These are phyloP conservation scores for Ophiosphaerella korrae DNA, from an alignment of 2,329 filamentous ascomycete species.

Conservation along the genomic window DNA sequence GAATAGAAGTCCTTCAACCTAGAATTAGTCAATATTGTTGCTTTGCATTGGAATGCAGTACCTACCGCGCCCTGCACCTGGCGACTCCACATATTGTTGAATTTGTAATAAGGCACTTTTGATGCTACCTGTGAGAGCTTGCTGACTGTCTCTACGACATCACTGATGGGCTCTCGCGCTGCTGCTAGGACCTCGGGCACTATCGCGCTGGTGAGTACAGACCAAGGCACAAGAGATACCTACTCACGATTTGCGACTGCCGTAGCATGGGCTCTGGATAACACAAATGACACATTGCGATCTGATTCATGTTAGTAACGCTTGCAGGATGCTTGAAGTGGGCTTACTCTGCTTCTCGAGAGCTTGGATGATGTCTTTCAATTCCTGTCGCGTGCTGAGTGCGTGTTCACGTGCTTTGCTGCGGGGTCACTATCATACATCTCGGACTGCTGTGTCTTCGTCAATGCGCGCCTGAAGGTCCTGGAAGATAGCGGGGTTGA, in stretches of 20 bases:
- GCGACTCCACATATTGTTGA: conserved; percentile 85
- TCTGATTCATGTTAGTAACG: conserved; percentile 52
- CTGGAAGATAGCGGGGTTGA: conserved; percentile 84
- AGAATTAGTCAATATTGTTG: conserved; percentile 7
- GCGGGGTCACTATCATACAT: conserved; percentile 55
- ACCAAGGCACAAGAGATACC: background rate
- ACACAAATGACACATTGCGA: conserved; percentile 77
- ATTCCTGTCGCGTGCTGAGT: conserved; percentile 57
- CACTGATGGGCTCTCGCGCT: conserved; percentile 71
- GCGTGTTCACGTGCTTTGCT: conserved; percentile 31
- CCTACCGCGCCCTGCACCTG: conserved; percentile 79
- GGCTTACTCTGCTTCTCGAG: conserved; percentile 74
- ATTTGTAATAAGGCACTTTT: conserved; percentile 96
- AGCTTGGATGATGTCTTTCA: conserved; percentile 78
- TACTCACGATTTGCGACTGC: conserved; percentile 66
- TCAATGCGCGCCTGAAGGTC: conserved; percentile 88
- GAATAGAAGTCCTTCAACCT: conserved; percentile 64
- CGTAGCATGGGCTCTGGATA: conserved; percentile 90
- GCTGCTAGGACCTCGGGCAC: conserved; percentile 72
- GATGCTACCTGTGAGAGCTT: conserved; percentile 76
- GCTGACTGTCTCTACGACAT: conserved; percentile 72
- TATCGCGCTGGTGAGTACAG: conserved; percentile 43
- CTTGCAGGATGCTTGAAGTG: background rate
- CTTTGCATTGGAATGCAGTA: background rate
- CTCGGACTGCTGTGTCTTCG: conserved; percentile 79